Percentiles rank a stretch among this genome's conserved stretches.
Evolutionary conservation across 2,329 filamentous ascomycete genomes (phyloP).

Genomic region (Hypomyces perniciosus): DNA sequence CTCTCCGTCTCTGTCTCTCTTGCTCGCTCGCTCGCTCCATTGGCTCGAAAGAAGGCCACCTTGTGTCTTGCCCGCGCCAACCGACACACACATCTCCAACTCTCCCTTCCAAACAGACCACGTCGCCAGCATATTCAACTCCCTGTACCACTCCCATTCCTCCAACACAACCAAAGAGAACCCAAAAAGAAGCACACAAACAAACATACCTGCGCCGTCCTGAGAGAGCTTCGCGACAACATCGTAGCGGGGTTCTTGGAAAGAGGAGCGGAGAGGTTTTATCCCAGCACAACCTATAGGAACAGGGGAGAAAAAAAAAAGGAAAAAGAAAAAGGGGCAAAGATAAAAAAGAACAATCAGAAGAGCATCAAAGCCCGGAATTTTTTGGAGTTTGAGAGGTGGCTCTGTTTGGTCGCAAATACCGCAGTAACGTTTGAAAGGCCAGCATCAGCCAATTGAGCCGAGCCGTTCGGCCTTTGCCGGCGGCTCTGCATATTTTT

Average conservation of each 20-base stretch:
- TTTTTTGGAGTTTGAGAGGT: not conserved
- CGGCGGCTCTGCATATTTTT: not conserved
- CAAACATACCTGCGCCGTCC: slow-evolving; percentile 51
- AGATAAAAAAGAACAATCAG: slow-evolving; percentile 1
- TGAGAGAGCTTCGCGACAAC: slow-evolving; percentile 53
- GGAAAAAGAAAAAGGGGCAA: slow-evolving; percentile 1
- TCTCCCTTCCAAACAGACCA: too few species aligned
- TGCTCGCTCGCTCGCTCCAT: too few species aligned
- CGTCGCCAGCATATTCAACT: not conserved
- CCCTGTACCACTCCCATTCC: not conserved
- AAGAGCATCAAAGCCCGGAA: not conserved
- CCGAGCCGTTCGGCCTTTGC: slow-evolving; percentile 10
- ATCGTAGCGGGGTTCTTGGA: slow-evolving; percentile 32
- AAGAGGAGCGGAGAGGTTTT: slow-evolving; percentile 17
- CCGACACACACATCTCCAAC: too few species aligned
- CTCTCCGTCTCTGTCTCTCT: not conserved
- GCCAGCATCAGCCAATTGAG: slow-evolving; percentile 7
- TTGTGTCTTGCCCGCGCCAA: too few species aligned
- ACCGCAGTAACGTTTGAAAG: slow-evolving; percentile 7
- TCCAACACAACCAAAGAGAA: slow-evolving; percentile 2
- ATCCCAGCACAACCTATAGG: slow-evolving; percentile 4
- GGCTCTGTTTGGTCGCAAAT: not conserved
- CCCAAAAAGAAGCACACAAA: slow-evolving; percentile 9
- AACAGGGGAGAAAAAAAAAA: not conserved
- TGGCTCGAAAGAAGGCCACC: too few species aligned